phyloP scores from a whole-genome alignment of 805 yeast species.

The Suhomyces xylopsoci region DNA sequence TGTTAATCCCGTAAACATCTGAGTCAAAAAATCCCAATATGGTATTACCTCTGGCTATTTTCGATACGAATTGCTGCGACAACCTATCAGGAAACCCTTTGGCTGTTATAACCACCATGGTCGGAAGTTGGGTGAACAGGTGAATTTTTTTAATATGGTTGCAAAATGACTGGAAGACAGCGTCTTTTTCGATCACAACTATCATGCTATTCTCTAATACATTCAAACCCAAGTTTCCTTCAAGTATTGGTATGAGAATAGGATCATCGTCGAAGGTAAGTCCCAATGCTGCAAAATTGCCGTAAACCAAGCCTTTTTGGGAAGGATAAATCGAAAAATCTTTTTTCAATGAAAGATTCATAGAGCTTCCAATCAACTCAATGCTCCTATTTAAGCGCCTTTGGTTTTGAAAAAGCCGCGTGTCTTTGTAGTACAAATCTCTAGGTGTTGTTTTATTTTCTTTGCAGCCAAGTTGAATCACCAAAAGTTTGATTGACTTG shows the following conservation, averaged over 20 bases:
- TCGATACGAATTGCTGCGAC: conserved; percentile 43
- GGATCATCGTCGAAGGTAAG: conserved; percentile 5
- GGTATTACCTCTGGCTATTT: conserved; percentile 30
- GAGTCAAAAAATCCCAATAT: conserved; percentile 55
- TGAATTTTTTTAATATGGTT: conserved; percentile 10
- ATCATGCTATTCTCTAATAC: neutral
- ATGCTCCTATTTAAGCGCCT: conserved; percentile 36
- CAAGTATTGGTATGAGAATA: conserved; percentile 28
- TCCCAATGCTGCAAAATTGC: conserved; percentile 16
- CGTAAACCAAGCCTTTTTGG: conserved; percentile 55
- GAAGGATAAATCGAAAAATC: conserved; percentile 47
- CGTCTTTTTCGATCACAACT: conserved; percentile 39
- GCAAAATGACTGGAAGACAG: conserved; percentile 35
- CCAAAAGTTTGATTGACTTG: conserved; percentile 4
- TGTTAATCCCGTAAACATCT: conserved; percentile 62
- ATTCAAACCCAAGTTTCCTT: neutral
- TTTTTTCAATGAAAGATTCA: conserved; percentile 34
- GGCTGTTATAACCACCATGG: conserved; percentile 48
- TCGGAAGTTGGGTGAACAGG: neutral
- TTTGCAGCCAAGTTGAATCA: neutral
- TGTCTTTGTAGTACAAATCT: conserved; percentile 60
- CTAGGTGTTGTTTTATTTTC: conserved; percentile 40
- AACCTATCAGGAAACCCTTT: conserved; percentile 64
- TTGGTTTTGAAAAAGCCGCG: conserved; percentile 48
- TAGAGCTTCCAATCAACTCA: conserved; percentile 32